phyloP scores from a whole-genome alignment of 2,329 filamentous ascomycete species.

The Penicillium janthinellum region DNA sequence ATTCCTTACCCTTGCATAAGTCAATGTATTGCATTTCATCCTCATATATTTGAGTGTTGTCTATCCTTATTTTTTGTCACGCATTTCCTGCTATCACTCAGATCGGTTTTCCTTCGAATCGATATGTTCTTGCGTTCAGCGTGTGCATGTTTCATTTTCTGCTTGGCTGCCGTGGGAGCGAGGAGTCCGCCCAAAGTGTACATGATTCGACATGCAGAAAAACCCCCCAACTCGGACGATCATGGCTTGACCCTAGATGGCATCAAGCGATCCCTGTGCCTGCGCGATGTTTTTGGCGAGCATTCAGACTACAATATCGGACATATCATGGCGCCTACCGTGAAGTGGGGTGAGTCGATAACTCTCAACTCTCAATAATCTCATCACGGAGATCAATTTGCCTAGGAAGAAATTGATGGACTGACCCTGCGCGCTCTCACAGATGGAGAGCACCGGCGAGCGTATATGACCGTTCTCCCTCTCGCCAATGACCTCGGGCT shows the following conservation, averaged over 20 bases:
- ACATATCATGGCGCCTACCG: slow-evolving; percentile 32
- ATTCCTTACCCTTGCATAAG: neutral
- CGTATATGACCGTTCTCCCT: slow-evolving; percentile 30
- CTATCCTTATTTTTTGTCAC: neutral
- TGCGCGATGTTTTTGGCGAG: slow-evolving; percentile 30
- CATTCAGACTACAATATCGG: slow-evolving; percentile 29
- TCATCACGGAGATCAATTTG: neutral
- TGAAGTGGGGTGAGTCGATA: slow-evolving; percentile 25
- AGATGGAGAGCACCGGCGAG: slow-evolving; percentile 24
- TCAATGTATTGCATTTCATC: neutral
- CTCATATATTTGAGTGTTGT: neutral
- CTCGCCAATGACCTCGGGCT: slow-evolving; percentile 33
- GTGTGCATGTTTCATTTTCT: neutral
- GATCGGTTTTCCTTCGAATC: neutral
- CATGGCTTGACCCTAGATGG: slow-evolving; percentile 30
- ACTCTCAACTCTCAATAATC: neutral
- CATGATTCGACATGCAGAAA: slow-evolving; percentile 37
- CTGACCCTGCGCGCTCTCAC: neutral
- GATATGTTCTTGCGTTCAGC: slow-evolving; percentile 8
- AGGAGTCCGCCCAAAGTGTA: slow-evolving; percentile 27
- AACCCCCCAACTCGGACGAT: slow-evolving; percentile 26
- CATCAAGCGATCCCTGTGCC: slow-evolving; percentile 30
- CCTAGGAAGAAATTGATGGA: neutral
- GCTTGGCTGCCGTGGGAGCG: slow-evolving; percentile 6
- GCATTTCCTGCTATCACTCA: neutral